Evolutionary conservation across 345 rosid genomes (phyloP).

Genomic region (Hibiscus syriacus): DNA sequence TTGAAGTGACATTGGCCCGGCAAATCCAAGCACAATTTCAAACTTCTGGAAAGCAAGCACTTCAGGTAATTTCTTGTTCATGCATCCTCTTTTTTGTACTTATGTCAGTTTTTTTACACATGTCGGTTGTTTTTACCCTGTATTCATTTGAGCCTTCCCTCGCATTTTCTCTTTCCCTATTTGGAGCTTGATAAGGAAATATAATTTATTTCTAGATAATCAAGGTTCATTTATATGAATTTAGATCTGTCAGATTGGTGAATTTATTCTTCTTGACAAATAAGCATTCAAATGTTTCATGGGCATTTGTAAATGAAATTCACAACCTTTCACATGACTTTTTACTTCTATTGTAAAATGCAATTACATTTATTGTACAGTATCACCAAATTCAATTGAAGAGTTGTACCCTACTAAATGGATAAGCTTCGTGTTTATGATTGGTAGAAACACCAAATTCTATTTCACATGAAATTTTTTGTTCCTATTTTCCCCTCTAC

Average conservation of each 20-base stretch:
- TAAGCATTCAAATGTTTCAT: not conserved
- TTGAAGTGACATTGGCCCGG: constrained; percentile 55
- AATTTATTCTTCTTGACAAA: not conserved
- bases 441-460: not conserved
- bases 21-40: constrained; percentile 75
- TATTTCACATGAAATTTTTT: not conserved
- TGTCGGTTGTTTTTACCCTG: not conserved
- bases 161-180: not conserved
- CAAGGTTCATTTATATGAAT: not conserved
- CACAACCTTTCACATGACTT: not conserved
- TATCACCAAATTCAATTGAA: not conserved
- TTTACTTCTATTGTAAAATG: not conserved
- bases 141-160: not conserved
- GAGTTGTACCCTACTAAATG: not conserved
- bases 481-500: not conserved
- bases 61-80: constrained; percentile 40
- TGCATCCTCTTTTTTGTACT: not conserved
- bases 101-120: not conserved
- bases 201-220: not conserved
- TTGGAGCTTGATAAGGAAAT: not conserved
- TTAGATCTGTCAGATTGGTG: not conserved
- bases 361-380: not conserved
- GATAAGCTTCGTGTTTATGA: not conserved
- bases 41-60: constrained; percentile 71
- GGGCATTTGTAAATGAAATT: not conserved